Evolutionary conservation across 78 protist species (phyloP).

Genomic region (Speleostelium caveatum): DNA sequence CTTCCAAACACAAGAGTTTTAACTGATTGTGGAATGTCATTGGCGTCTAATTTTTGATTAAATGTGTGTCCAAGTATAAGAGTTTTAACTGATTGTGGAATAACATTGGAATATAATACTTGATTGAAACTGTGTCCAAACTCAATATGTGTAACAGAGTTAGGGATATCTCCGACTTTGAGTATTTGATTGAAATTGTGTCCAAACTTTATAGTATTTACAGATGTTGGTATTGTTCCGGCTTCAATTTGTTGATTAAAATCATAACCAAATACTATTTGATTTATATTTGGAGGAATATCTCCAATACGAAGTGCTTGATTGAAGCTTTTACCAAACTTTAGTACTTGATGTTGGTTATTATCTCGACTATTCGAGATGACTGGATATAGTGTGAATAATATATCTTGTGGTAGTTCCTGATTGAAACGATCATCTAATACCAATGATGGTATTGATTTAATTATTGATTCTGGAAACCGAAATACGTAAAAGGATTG

Average conservation of each 20-base stretch:
- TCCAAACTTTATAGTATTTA: no score
- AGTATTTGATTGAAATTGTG: no score
- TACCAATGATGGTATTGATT: no score
- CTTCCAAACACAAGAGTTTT: no score
- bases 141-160: neutral
- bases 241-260: slow-evolving; percentile 12
- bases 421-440: slow-evolving; percentile 13
- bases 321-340: neutral
- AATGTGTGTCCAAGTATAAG: slow-evolving; percentile 1
- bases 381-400: neutral
- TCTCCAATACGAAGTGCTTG: no score
- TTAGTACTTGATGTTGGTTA: neutral
- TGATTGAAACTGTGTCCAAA: neutral
- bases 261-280: no score
- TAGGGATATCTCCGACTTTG: no score
- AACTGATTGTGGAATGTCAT: neutral
- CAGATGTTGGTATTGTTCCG: no score
- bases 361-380: neutral
- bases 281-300: no score
- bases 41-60: neutral
- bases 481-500: neutral
- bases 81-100: no score
- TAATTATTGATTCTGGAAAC: no score
- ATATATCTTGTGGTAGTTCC: neutral
- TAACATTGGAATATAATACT: neutral